Base-by-base conservation (phyloP, 192 early-diverging fungal species). In the Coemansia sp. region DNA sequence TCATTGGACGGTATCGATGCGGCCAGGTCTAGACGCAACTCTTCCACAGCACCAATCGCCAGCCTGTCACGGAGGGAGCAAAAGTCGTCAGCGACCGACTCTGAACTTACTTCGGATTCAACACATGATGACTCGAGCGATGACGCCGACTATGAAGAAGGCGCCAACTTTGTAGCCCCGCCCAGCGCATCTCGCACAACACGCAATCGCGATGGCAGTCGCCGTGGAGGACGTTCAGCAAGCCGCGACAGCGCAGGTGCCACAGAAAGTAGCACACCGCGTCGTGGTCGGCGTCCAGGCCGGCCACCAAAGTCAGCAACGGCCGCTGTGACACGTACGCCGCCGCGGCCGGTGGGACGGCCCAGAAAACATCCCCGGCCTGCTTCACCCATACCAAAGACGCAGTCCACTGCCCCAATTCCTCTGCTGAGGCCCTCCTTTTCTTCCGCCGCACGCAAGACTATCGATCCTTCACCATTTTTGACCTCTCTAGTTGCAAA, bases 401-500 rank as follows among this genome's bases (percentile, higher is more conserved):
- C 49, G 8, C 49, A 52, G 49, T 26, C 49, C 19, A 18, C 22
- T 6, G 49, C 7, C 19, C 19, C 49, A 18, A 22, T 52, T 19
- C 18, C 49, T 52, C 5, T 22, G 7, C 7, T n/a, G 7, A 21
- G n/a, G 12, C 6, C 51, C 19, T 7, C 11, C 15, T 26, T 22
- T 8, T 15, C 37, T 56, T 11, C 21, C 1, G 8, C 57, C 3
- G 16, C 12, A 13, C 57, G 39, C 15, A 59, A 41, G 57, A 41
- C 36, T 5, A 15, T 37, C 18, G 57, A 37, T 18, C 37, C 57
- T 47, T n/a, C 46, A 32, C 36, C 61, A 16, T 77, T 71, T 52
- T 49, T 22, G 6, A 41, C 42, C 16, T 77, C 74, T 48, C 22
- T 77, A 39, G 66, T 71, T 10, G 63, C 56, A 16, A 61, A 62